A percentile compares a stretch with the other conserved stretches of the same genome.
Evolutionary conservation across 2,329 filamentous ascomycete genomes (phyloP).

Genomic region (Leptosphaerulina australis): DNA sequence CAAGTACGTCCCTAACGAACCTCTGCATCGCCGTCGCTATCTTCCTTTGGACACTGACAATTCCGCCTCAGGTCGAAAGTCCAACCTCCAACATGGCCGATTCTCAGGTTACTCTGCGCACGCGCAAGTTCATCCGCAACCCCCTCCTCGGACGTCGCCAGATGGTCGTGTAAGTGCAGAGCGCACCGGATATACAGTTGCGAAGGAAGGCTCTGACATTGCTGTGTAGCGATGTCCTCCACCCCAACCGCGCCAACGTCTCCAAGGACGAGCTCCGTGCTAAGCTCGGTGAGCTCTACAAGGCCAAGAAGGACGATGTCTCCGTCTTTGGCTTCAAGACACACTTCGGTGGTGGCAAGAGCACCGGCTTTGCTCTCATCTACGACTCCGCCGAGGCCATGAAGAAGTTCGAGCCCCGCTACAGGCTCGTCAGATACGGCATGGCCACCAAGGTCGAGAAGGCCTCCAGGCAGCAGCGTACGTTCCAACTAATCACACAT

Average conservation of each 20-base stretch:
- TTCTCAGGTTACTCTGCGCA: conserved; percentile 68
- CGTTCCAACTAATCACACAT: conserved; percentile 54
- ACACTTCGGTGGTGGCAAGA: conserved; percentile 99
- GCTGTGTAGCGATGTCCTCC: conserved; percentile 87
- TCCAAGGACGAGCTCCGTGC: conserved; percentile 97
- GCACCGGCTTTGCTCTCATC: conserved; percentile 96
- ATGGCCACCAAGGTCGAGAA: conserved; percentile 94
- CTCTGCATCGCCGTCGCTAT: conserved; percentile 11
- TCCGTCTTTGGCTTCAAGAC: conserved; percentile 98
- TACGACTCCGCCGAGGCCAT: conserved; percentile 98
- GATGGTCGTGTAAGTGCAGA: conserved; percentile 87
- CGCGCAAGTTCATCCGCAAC: conserved; percentile 99
- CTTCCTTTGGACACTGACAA: conserved; percentile 25
- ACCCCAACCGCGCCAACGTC: conserved; percentile 97
- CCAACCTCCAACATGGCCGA: conserved; percentile 77
- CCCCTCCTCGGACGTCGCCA: conserved; percentile 98
- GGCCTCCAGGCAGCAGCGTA: conserved; percentile 98
- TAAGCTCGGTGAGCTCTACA: conserved; percentile 96
- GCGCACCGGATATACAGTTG: conserved; percentile 21
- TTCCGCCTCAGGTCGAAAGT: conserved; percentile 38
- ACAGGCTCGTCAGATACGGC: conserved; percentile 94
- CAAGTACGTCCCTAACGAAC: conserved; percentile 37
- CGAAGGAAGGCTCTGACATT: conserved; percentile 39
- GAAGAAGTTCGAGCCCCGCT: conserved; percentile 99
- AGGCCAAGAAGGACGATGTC: conserved; percentile 96